Percentiles rank a stretch among this genome's conserved stretches.
These are phyloP conservation scores for Rhodotorula sphaerocarpa DNA, from an alignment of 768 basidiomycete genomes.

Conservation along the genomic window DNA sequence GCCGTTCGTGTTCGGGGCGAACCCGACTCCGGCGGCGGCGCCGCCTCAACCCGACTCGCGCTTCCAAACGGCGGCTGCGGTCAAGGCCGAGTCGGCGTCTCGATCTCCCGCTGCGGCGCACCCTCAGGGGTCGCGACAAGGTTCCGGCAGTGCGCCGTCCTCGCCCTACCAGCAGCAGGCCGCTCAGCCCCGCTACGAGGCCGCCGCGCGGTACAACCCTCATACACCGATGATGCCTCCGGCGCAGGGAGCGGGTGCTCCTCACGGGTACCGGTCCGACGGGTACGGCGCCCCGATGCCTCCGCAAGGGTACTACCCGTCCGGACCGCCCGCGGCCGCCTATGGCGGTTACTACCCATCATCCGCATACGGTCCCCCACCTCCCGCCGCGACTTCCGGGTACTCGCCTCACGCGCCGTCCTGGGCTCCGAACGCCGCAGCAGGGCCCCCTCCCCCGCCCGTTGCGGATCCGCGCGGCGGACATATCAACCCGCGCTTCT, in stretches of 20 bases:
- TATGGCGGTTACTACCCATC: neutral
- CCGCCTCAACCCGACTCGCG: neutral
- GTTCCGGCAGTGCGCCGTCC: too few relatives aligned
- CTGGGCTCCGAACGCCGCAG: neutral
- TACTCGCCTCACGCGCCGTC: slow-evolving; percentile 9
- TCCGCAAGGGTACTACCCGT: neutral
- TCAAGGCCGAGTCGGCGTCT: too few relatives aligned
- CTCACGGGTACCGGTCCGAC: too few relatives aligned
- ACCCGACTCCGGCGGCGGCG: neutral
- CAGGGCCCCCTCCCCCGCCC: neutral
- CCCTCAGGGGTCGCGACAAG: too few relatives aligned
- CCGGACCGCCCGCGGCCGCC: neutral
- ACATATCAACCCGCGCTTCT: slow-evolving; percentile 30
- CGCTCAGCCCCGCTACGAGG: too few relatives aligned
- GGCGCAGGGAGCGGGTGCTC: too few relatives aligned
- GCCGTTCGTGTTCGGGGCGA: neutral
- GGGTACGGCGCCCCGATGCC: too few relatives aligned
- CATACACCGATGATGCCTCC: too few relatives aligned
- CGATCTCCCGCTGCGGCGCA: too few relatives aligned
- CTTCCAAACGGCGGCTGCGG: too few relatives aligned
- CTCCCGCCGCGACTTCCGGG: neutral
- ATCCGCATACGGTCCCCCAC: neutral
- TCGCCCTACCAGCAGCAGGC: too few relatives aligned
- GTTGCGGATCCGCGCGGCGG: slow-evolving; percentile 10
- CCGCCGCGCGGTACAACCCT: too few relatives aligned